phyloP scores from a whole-genome alignment of 305 asterid species.

The Salvia sclarea region DNA sequence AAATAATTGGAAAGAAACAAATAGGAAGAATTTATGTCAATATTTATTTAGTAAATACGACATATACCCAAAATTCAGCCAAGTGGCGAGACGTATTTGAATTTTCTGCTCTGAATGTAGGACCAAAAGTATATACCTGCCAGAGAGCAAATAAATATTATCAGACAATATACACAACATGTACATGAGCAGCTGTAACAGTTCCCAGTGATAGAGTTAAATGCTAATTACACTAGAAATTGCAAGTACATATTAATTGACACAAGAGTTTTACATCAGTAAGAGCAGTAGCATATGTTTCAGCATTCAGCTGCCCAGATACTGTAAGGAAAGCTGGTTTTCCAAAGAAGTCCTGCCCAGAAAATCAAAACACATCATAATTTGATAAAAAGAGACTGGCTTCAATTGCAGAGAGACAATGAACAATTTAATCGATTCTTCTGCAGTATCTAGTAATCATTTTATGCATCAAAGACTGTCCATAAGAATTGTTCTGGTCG shows the following conservation, averaged over 20 bases:
- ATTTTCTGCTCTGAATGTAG: constrained; percentile 98
- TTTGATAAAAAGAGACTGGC: constrained; percentile 9
- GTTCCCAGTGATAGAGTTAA: constrained; percentile 16
- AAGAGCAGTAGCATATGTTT: constrained; percentile 97
- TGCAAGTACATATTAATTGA: constrained; percentile 28
- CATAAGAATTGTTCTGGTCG: background rate
- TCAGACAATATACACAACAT: constrained; percentile 25
- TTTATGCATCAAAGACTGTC: constrained; percentile 6
- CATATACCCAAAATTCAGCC: constrained; percentile 93
- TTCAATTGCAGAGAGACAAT: constrained; percentile 25
- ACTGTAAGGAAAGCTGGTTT: constrained; percentile 95
- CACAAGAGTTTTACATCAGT: constrained; percentile 65
- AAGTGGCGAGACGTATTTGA: constrained; percentile 95
- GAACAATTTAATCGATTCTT: constrained; percentile 17
- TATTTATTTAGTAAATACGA: constrained; percentile 5
- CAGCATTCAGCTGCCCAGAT: constrained; percentile 98
- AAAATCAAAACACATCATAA: constrained; percentile 24
- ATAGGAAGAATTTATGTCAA: background rate
- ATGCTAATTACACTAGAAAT: constrained; percentile 21
- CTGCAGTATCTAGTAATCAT: constrained; percentile 7
- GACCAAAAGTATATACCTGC: constrained; percentile 99
- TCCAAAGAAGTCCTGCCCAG: constrained; percentile 91
- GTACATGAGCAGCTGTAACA: constrained; percentile 18
- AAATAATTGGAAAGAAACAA: constrained; percentile 9
- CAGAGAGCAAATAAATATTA: constrained; percentile 26